Percentiles rank a stretch among this genome's conserved stretches.
Conservation (phyloP, 1,284 basidiomycete genomes). For the Trametes polyzona region DNA sequence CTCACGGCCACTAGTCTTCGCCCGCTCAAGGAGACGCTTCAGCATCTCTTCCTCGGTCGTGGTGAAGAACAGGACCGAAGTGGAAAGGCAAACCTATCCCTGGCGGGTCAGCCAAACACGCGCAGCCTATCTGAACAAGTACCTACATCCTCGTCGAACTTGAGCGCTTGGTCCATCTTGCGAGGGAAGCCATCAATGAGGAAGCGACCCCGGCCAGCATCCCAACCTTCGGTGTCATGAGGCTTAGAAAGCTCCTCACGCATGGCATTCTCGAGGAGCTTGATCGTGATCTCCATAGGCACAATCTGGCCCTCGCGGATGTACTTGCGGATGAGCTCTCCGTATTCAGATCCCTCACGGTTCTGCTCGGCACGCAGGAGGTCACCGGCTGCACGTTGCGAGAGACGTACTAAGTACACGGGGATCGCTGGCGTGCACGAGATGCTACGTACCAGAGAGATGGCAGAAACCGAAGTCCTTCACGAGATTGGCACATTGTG, state of each 20-base stretch:
- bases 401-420: not conserved
- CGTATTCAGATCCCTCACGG: slow-evolving; percentile 85
- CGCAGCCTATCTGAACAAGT: not conserved
- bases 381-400: slow-evolving; percentile 77
- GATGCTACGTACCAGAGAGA: slow-evolving; percentile 73
- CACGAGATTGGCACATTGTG: slow-evolving; percentile 92
- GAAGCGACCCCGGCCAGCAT: slow-evolving; percentile 81
- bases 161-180: slow-evolving; percentile 97
- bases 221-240: slow-evolving; percentile 63
- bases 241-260: slow-evolving; percentile 56
- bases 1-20: slow-evolving; percentile 93
- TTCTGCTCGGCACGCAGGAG: slow-evolving; percentile 94
- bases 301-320: slow-evolving; percentile 96
- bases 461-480: slow-evolving; percentile 90
- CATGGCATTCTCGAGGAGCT: slow-evolving; percentile 96
- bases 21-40: slow-evolving; percentile 83
- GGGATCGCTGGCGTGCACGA: not conserved
- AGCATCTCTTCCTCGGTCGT: slow-evolving; percentile 92
- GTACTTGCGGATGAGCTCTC: slow-evolving; percentile 85
- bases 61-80: slow-evolving; percentile 87
- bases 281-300: slow-evolving; percentile 96
- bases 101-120: too few species aligned
- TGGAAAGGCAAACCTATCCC: slow-evolving; percentile 80
- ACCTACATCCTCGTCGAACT: slow-evolving; percentile 88
- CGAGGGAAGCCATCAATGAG: slow-evolving; percentile 98